Evolutionary conservation across 495 filamentous ascomycete species (phyloP).

Genomic region (Sphaerosporella brunnea): DNA sequence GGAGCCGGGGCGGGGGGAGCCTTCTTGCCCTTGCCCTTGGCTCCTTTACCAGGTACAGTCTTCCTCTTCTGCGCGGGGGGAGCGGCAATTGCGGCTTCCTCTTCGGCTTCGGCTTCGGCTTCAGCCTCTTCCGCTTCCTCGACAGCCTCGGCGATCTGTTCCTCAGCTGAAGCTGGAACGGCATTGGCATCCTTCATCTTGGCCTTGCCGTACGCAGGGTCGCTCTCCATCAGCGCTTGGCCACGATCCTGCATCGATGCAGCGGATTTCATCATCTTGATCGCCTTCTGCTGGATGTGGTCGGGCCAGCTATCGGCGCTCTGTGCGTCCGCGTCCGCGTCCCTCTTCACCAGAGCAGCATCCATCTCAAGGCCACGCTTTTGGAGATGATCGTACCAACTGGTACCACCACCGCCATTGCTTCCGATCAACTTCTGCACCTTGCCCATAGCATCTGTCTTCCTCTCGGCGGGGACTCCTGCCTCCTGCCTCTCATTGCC

Average conservation of each 20-base stretch:
- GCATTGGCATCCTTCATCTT: slow-evolving; percentile 5
- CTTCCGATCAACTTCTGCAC: slow-evolving; percentile 20
- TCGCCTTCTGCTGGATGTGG: slow-evolving; percentile 21
- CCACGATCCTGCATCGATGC: slow-evolving; percentile 28
- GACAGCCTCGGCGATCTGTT: background rate
- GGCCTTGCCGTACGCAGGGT: slow-evolving; percentile 14
- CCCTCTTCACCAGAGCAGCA: background rate
- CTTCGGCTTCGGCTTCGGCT: slow-evolving; percentile 10
- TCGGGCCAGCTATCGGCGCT: slow-evolving; percentile 18
- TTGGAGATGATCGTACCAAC: background rate
- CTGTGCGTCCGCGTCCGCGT: slow-evolving; percentile 6
- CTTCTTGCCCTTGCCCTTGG: too few relatives aligned
- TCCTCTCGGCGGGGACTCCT: slow-evolving; percentile 6
- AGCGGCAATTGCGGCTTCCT: slow-evolving; percentile 10
- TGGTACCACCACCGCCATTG: slow-evolving; percentile 3
- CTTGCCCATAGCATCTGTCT: slow-evolving; percentile 21
- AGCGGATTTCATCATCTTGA: slow-evolving; percentile 22
- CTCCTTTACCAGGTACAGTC: slow-evolving; percentile 11
- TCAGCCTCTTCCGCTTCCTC: slow-evolving; percentile 10
- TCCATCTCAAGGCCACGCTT: background rate
- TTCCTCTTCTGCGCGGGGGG: slow-evolving; percentile 7
- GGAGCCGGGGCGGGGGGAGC: background rate
- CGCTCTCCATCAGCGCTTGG: slow-evolving; percentile 24
- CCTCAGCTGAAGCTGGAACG: background rate
- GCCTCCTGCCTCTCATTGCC: slow-evolving; percentile 14